phyloP scores from a whole-genome alignment of 768 basidiomycete species.

The Auricularia heimuer region DNA sequence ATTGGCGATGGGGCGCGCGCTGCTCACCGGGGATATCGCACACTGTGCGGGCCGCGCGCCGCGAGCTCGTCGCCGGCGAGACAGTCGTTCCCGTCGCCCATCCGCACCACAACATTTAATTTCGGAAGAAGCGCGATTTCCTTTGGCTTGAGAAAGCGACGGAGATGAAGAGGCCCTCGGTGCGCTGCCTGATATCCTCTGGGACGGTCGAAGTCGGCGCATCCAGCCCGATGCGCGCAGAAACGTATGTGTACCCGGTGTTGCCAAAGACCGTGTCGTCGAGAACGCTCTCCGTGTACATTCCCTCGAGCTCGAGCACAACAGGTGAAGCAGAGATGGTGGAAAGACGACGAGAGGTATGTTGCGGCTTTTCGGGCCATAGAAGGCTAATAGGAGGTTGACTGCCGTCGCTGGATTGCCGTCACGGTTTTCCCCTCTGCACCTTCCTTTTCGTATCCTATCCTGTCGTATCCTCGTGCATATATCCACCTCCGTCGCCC shows the following conservation, averaged over 20 bases:
- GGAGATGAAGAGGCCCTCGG: conserved; percentile 10
- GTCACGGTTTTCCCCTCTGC: too few species aligned
- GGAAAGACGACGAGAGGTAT: neutral
- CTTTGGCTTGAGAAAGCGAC: conserved; percentile 6
- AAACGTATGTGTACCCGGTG: neutral
- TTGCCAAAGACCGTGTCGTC: neutral
- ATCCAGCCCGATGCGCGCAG: conserved; percentile 1
- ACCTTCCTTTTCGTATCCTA: too few species aligned
- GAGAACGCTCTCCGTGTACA: neutral
- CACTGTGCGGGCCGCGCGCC: conserved; percentile 5
- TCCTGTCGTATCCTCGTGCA: too few species aligned
- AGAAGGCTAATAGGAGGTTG: too few species aligned
- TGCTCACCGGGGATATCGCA: conserved; percentile 13
- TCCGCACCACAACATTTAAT: conserved; percentile 11
- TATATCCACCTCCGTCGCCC: too few species aligned
- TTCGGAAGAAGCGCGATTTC: conserved; percentile 12
- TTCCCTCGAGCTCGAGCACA: neutral
- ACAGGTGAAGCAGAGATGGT: neutral
- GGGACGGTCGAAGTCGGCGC: neutral
- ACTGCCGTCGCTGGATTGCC: too few species aligned
- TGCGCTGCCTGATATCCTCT: conserved; percentile 6
- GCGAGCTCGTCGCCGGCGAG: conserved; percentile 12
- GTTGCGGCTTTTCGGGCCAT: too few species aligned
- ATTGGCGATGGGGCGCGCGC: neutral
- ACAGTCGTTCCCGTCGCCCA: conserved; percentile 13